A percentile compares a stretch with the other conserved stretches of the same genome.
Evolutionary conservation across 2,329 filamentous ascomycete species (phyloP).

Genomic region (Rosellinia necatrix): DNA sequence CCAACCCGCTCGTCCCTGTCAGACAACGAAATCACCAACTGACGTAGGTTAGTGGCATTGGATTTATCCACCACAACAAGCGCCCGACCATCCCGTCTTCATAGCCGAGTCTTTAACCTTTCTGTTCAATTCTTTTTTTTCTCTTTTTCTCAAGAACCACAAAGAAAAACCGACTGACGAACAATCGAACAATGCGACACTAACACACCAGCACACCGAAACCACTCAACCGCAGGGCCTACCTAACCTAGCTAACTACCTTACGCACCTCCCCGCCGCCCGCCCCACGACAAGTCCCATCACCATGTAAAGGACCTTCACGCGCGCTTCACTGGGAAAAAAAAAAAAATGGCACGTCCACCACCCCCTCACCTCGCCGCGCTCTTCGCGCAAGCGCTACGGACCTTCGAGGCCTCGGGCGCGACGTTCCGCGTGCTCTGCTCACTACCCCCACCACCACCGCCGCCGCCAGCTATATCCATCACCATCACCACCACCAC

Average conservation of each 20-base stretch:
- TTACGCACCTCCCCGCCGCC: not conserved
- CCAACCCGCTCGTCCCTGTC: no score
- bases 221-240: no score
- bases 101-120: no score
- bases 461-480: conserved; percentile 29
- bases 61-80: no score
- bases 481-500: conserved; percentile 33
- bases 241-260: no score
- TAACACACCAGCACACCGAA: conserved; percentile 3
- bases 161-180: no score
- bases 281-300: no score
- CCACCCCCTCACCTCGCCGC: conserved; percentile 40
- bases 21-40: no score
- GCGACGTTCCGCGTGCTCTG: conserved; percentile 52
- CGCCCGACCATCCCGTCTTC: not conserved
- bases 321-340: no score
- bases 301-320: conserved; percentile 24
- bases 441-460: conserved; percentile 40
- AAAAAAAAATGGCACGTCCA: conserved; percentile 34
- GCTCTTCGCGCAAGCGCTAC: conserved; percentile 51
- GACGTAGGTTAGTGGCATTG: no score
- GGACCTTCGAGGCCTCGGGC: conserved; percentile 49
- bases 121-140: no score
- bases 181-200: not conserved
- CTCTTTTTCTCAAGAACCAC: no score